phyloP scores from a whole-genome alignment of 2,329 filamentous ascomycete species.

The Chrysoporthe cubensis region DNA sequence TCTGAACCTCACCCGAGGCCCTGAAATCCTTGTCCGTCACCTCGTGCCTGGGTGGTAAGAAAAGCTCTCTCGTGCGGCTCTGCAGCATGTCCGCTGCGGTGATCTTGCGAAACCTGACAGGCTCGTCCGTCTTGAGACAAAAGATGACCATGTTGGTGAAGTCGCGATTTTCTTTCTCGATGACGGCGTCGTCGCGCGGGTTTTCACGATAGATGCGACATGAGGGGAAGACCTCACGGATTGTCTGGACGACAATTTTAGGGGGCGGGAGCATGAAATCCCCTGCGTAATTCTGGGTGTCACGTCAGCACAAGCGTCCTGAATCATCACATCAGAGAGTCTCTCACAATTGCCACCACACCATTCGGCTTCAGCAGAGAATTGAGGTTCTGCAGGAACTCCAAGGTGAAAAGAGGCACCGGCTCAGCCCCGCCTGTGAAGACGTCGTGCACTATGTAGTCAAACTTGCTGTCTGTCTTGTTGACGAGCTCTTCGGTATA shows the following conservation, averaged over 20 bases:
- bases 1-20: slow-evolving; percentile 47
- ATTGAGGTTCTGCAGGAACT: slow-evolving; percentile 76
- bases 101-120: slow-evolving; percentile 70
- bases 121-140: slow-evolving; percentile 68
- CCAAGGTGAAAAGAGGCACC: slow-evolving; percentile 80
- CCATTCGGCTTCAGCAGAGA: slow-evolving; percentile 76
- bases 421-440: slow-evolving; percentile 97
- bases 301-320: slow-evolving; percentile 16
- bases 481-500: slow-evolving; percentile 59
- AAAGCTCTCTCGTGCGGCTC: slow-evolving; percentile 70
- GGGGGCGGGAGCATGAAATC: slow-evolving; percentile 80
- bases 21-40: slow-evolving; percentile 57
- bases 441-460: slow-evolving; percentile 97
- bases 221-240: slow-evolving; percentile 79
- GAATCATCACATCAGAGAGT: background rate
- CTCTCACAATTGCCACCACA: slow-evolving; percentile 80
- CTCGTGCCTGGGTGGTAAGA: slow-evolving; percentile 74
- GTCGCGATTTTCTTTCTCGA: slow-evolving; percentile 59
- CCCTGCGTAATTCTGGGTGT: slow-evolving; percentile 83
- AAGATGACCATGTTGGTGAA: slow-evolving; percentile 98
- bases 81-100: slow-evolving; percentile 68
- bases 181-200: slow-evolving; percentile 52
- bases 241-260: slow-evolving; percentile 79
- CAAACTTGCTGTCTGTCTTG: slow-evolving; percentile 58
- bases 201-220: slow-evolving; percentile 91